Base-by-base conservation (phyloP, 352 stramenopile species). In the Phytophthora ramorum region DNA sequence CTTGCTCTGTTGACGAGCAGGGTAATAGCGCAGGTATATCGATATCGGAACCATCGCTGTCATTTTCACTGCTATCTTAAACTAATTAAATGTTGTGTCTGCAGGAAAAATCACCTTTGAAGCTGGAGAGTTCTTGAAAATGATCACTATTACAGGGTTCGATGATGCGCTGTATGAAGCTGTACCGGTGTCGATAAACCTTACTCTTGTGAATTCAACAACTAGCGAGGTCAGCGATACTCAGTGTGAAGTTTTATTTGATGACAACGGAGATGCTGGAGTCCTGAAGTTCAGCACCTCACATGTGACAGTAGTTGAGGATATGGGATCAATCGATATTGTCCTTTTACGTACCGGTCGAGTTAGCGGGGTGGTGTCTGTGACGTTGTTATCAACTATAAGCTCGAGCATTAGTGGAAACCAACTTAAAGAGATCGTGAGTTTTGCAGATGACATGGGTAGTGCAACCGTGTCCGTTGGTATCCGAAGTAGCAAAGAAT, bases 221-320 rank as follows among this genome's bases (percentile, higher is more conserved):
- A 19, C 14, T 1, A 81, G 68, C 35, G 22, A 40, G 1, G 22
- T 85, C 2, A 62, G 34, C 19, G 7, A 44, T 1, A 51, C 58
- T 0, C 60, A 62, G 6, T 55, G 50, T 16, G 45, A 63, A 16
- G 56, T 88, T 1, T 19, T 55, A 13, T 70, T 83, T 6, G 16
- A 73, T 24, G 76, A 84, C 52, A 68, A 82, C 35, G 53, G 64
- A 6, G 75, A 85, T 34, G 68, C 73, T 35, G 73, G 76, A 8
- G 20, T 62, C 0, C 58, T 89, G 7, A 19, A 3, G 0, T 87
- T 89, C 44, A 35, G 37, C 0, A 52, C 22, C 10, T 44, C 20
- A 1, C 13, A 71, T 3, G 19, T 75, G 3, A 62, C 0, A 16
- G 55, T 83, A 0, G 14, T 45, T 14, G 64, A 83, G 49, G 50